Percentiles rank a stretch among this genome's conserved stretches.
phyloP scores from a whole-genome alignment of 257 asterid genomes.

The Solanum corneliomulleri region DNA sequence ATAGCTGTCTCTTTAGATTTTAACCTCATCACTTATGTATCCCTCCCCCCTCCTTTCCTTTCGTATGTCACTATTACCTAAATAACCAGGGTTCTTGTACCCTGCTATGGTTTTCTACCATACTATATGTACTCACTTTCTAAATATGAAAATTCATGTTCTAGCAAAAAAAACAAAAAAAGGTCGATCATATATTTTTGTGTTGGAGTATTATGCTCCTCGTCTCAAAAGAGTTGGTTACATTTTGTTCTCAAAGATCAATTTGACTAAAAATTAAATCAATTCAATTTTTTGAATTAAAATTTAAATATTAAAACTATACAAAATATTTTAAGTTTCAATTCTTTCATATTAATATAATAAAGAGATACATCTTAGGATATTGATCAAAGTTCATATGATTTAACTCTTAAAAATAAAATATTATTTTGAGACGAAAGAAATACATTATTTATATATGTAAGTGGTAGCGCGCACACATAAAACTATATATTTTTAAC shows the following conservation, averaged over 20 bases:
- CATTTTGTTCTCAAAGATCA: neutral
- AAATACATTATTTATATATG: neutral
- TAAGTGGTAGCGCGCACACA: neutral
- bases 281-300: neutral
- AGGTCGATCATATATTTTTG: neutral
- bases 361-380: neutral
- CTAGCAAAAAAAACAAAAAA: neutral
- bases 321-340: neutral
- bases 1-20: no score
- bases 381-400: neutral
- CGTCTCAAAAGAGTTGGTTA: neutral
- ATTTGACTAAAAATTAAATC: neutral
- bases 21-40: no score
- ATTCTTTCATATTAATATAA: neutral
- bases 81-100: no score
- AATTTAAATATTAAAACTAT: neutral
- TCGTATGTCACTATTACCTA: no score
- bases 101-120: no score
- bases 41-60: no score
- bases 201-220: neutral
- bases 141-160: no score
- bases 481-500: neutral
- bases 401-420: neutral
- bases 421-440: neutral
- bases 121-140: no score